A percentile compares a stretch with the other conserved stretches of the same genome.
Evolutionary conservation across 371 early-diverging fungal species (phyloP).

Genomic region (Rhizopus delemar): DNA sequence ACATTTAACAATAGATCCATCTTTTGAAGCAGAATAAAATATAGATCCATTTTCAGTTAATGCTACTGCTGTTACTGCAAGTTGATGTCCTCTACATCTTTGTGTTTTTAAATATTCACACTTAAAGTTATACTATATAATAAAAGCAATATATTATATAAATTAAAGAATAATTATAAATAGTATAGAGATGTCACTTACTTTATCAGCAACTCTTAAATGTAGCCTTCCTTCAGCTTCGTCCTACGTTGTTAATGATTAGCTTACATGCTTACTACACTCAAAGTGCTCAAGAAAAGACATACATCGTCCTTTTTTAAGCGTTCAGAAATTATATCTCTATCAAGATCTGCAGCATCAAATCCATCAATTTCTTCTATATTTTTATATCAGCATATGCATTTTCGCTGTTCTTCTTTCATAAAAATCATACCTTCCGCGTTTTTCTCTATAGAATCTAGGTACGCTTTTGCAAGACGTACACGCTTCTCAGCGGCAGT

Average conservation of each 20-base stretch:
- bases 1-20: constrained; percentile 87
- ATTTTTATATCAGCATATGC: background rate
- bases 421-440: constrained; percentile 51
- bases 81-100: constrained; percentile 66
- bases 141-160: too few relatives aligned
- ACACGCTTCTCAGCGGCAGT: constrained; percentile 91
- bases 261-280: too few relatives aligned
- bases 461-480: constrained; percentile 89
- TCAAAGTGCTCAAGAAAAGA: too few relatives aligned
- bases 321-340: constrained; percentile 88
- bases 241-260: constrained; percentile 32
- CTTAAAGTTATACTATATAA: constrained; percentile 45
- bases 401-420: background rate
- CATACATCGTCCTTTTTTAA: constrained; percentile 78
- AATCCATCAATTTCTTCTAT: constrained; percentile 70
- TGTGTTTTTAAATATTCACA: constrained; percentile 42
- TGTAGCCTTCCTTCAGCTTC: constrained; percentile 57
- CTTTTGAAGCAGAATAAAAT: constrained; percentile 90
- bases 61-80: constrained; percentile 79
- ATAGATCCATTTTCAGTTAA: constrained; percentile 66
- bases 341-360: constrained; percentile 92
- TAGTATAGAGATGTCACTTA: constrained; percentile 14
- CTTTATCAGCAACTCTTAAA: constrained; percentile 53
- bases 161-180: too few relatives aligned
- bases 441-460: constrained; percentile 71